Evolutionary conservation across 139 green algal species (phyloP).

Genomic region (Yamagishiella unicocca): DNA sequence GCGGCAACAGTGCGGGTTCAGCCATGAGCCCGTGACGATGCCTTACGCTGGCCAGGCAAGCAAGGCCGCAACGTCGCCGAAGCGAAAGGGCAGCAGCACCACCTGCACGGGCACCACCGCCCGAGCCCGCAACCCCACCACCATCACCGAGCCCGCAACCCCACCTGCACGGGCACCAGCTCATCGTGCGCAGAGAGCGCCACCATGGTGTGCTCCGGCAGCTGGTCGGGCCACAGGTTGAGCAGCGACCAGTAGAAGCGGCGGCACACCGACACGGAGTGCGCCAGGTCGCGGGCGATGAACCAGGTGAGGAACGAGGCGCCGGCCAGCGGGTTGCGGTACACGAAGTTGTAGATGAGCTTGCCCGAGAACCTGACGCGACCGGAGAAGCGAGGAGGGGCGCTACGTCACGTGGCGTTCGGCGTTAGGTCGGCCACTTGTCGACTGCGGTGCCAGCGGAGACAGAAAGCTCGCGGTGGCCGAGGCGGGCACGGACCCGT

Average conservation of each 20-base stretch:
- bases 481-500: too few relatives aligned
- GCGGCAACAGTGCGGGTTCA: too few relatives aligned
- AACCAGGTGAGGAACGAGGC: conserved; percentile 31
- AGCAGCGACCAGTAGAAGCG: conserved; percentile 66
- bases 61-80: too few relatives aligned
- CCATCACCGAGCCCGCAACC: background rate
- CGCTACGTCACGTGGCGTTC: too few relatives aligned
- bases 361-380: conserved; percentile 32
- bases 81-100: too few relatives aligned
- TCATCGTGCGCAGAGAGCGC: conserved; percentile 60
- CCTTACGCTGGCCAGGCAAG: too few relatives aligned
- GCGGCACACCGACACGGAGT: conserved; percentile 56
- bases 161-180: conserved; percentile 55
- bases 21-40: too few relatives aligned
- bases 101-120: too few relatives aligned
- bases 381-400: background rate
- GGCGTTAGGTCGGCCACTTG: too few relatives aligned
- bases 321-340: conserved; percentile 1
- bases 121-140: too few relatives aligned
- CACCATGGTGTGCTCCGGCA: conserved; percentile 62
- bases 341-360: conserved; percentile 58
- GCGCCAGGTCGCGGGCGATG: conserved; percentile 57
- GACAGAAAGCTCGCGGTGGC: too few relatives aligned
- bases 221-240: conserved; percentile 69
- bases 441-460: too few relatives aligned